Conservation (phyloP, 495 filamentous ascomycete genomes). For the Articulospora tetracladia region DNA sequence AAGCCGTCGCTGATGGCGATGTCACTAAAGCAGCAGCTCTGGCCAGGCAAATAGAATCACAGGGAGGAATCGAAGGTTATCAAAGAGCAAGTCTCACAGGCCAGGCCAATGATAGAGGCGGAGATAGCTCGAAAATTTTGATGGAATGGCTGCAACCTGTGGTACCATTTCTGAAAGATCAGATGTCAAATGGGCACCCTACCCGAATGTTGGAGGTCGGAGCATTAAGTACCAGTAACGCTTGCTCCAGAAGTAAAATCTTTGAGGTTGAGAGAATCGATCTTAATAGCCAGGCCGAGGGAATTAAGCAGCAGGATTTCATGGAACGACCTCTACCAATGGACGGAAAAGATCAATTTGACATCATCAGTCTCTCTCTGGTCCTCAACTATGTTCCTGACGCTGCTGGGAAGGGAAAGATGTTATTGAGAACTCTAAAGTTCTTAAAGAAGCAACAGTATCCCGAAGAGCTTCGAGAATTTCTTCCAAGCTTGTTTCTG, state of each 20-base stretch:
- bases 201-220: slow-evolving; percentile 83
- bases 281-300: slow-evolving; percentile 75
- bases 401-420: slow-evolving; percentile 70
- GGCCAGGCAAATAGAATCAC: slow-evolving; percentile 51
- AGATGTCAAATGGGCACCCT: slow-evolving; percentile 21
- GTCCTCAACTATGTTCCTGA: slow-evolving; percentile 93
- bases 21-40: slow-evolving; percentile 51
- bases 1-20: slow-evolving; percentile 65
- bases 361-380: slow-evolving; percentile 88
- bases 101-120: slow-evolving; percentile 78
- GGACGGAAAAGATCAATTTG: slow-evolving; percentile 61
- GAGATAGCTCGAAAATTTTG: slow-evolving; percentile 83
- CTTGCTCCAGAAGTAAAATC: slow-evolving; percentile 64
- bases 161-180: slow-evolving; percentile 25
- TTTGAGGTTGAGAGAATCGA: slow-evolving; percentile 86
- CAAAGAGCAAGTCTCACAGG: slow-evolving; percentile 87
- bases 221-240: slow-evolving; percentile 79
- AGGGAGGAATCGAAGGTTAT: slow-evolving; percentile 80
- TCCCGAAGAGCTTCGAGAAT: slow-evolving; percentile 25
- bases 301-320: slow-evolving; percentile 87
- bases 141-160: slow-evolving; percentile 75
- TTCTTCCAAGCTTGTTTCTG: slow-evolving; percentile 79
- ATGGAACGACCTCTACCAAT: slow-evolving; percentile 79
- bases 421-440: slow-evolving; percentile 71
- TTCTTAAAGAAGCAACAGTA: slow-evolving; percentile 48